Percentiles rank a stretch among this genome's conserved stretches.
Conservation (phyloP, 768 basidiomycete species). For the Lanmaoa rubissima region DNA sequence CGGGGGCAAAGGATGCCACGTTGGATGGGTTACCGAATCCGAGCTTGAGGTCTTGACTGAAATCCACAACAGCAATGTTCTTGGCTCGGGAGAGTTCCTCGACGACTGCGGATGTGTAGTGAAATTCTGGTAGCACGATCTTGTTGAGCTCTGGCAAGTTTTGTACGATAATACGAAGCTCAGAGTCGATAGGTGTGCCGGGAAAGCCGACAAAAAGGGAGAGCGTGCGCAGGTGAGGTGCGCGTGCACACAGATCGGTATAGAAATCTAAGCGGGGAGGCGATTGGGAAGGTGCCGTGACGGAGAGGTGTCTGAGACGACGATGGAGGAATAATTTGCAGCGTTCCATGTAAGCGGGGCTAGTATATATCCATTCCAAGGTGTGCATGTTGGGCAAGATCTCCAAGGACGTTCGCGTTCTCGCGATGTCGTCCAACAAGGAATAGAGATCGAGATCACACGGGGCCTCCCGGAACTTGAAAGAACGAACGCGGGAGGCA, state of each 20-base stretch:
- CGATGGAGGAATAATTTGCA: slow-evolving; percentile 59
- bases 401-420: slow-evolving; percentile 50
- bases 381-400: slow-evolving; percentile 55
- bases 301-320: slow-evolving; percentile 41
- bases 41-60: slow-evolving; percentile 48
- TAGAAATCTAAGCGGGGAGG: slow-evolving; percentile 23
- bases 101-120: slow-evolving; percentile 45
- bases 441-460: slow-evolving; percentile 16
- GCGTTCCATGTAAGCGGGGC: slow-evolving; percentile 30
- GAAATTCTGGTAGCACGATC: slow-evolving; percentile 51
- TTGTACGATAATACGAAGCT: slow-evolving; percentile 39
- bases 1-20: slow-evolving; percentile 43
- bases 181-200: slow-evolving; percentile 40
- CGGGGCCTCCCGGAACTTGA: slow-evolving; percentile 24
- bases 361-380: slow-evolving; percentile 45
- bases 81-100: slow-evolving; percentile 44
- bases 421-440: slow-evolving; percentile 50
- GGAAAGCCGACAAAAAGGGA: slow-evolving; percentile 45
- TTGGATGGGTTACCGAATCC: slow-evolving; percentile 48
- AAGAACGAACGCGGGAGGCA: slow-evolving; percentile 44
- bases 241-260: slow-evolving; percentile 44
- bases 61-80: slow-evolving; percentile 49
- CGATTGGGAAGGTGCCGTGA: slow-evolving; percentile 27
- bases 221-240: slow-evolving; percentile 49
- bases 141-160: slow-evolving; percentile 45